Evolutionary conservation across 1,284 basidiomycete genomes (phyloP).

Genomic region (Pseudozyma pruni): DNA sequence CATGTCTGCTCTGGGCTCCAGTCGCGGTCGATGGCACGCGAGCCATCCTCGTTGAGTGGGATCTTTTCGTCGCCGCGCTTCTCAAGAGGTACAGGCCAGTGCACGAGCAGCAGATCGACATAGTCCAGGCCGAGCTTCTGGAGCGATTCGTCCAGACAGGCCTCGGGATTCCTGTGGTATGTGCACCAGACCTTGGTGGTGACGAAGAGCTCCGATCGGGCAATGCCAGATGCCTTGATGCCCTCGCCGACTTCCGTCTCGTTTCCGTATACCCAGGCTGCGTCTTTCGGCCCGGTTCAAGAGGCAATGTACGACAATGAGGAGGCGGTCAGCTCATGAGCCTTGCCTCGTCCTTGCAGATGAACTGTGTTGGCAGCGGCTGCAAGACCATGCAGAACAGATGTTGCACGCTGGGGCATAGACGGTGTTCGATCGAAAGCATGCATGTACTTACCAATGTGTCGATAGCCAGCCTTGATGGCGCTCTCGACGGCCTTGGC

Average conservation of each 20-base stretch:
- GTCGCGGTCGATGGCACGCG: constrained; percentile 73
- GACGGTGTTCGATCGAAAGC: too few relatives aligned
- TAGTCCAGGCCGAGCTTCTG: constrained; percentile 80
- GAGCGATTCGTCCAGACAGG: constrained; percentile 78
- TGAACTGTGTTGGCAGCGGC: too few relatives aligned
- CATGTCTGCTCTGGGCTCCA: constrained; percentile 80
- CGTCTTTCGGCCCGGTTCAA: too few relatives aligned
- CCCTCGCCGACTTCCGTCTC: constrained; percentile 86
- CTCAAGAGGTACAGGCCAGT: constrained; percentile 72
- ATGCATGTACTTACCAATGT: constrained; percentile 22
- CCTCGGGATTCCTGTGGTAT: constrained; percentile 69
- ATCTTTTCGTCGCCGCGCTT: constrained; percentile 75
- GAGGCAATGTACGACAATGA: too few relatives aligned
- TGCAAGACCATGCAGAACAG: too few relatives aligned
- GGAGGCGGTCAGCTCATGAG: too few relatives aligned
- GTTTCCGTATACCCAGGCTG: constrained; percentile 71
- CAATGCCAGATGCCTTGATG: constrained; percentile 77
- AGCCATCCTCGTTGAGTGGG: constrained; percentile 75
- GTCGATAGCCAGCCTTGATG: constrained; percentile 43
- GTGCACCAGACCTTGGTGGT: constrained; percentile 80
- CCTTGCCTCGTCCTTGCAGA: too few relatives aligned
- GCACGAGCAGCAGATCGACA: constrained; percentile 75
- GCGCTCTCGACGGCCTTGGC: constrained; percentile 69
- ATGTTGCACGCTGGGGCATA: too few relatives aligned
- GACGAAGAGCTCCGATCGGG: constrained; percentile 82